These are phyloP conservation scores for Baorangia bicolor DNA, from an alignment of 768 basidiomycete genomes.

Conservation along the genomic window DNA sequence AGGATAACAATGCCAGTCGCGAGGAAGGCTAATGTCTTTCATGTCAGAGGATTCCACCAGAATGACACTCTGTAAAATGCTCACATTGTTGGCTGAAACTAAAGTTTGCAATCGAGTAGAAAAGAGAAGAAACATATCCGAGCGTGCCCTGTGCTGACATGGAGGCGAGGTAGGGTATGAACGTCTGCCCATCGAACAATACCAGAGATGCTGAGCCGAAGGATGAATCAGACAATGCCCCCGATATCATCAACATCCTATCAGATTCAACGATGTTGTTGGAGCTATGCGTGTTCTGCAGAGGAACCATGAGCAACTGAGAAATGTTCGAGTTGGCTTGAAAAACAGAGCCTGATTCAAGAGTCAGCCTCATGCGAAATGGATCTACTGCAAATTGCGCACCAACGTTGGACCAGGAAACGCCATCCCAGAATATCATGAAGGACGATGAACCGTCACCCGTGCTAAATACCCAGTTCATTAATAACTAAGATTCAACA, in stretches of 20 bases:
- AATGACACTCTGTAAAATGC: constrained; percentile 28
- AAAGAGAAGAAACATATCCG: constrained; percentile 73
- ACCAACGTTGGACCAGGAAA: constrained; percentile 70
- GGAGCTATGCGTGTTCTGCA: constrained; percentile 69
- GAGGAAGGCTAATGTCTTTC: constrained; percentile 62
- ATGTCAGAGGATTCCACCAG: not conserved
- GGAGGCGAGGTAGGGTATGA: constrained; percentile 82
- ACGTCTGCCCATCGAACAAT: constrained; percentile 79
- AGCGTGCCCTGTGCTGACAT: constrained; percentile 60
- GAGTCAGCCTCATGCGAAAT: not conserved
- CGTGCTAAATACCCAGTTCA: constrained; percentile 36
- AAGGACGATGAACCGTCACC: constrained; percentile 65
- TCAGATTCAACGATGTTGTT: constrained; percentile 77
- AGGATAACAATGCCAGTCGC: constrained; percentile 93
- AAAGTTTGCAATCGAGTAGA: constrained; percentile 79
- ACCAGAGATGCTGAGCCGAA: constrained; percentile 83
- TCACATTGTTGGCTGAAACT: constrained; percentile 70
- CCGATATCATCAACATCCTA: constrained; percentile 89
- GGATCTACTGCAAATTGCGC: constrained; percentile 12
- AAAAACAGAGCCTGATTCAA: constrained; percentile 50
- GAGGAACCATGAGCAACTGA: constrained; percentile 88
- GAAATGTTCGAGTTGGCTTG: constrained; percentile 63
- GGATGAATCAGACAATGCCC: constrained; percentile 62
- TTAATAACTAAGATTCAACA: not conserved
- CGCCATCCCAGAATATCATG: constrained; percentile 83